These are phyloP conservation scores for Juglanconis sp. DNA, from an alignment of 2,329 filamentous ascomycete species.

Conservation along the genomic window DNA sequence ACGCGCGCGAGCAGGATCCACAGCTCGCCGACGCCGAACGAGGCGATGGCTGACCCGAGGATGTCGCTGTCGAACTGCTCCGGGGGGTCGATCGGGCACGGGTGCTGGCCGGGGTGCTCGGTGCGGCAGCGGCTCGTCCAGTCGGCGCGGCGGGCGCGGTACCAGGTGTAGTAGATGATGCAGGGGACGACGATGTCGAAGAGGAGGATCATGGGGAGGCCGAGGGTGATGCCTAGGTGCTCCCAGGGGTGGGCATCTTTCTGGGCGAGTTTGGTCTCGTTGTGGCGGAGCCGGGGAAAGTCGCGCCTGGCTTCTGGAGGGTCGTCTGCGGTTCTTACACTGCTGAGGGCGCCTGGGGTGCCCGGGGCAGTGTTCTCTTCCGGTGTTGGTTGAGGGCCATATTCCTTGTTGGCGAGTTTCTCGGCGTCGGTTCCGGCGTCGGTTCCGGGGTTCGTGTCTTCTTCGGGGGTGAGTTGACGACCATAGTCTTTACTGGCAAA, in stretches of 20 bases:
- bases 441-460: not conserved
- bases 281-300: constrained; percentile 1
- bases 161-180: constrained; percentile 18
- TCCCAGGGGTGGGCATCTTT: constrained; percentile 13
- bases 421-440: not conserved
- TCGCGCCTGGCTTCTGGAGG: not conserved
- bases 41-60: constrained; percentile 65
- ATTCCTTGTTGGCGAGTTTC: not conserved
- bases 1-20: constrained; percentile 15
- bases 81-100: constrained; percentile 3
- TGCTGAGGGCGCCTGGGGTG: not conserved
- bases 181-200: constrained; percentile 17
- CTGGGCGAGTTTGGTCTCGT: constrained; percentile 4
- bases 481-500: not conserved
- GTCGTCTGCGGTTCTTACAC: not conserved
- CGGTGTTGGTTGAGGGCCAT: not conserved
- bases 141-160: not conserved
- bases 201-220: constrained; percentile 16
- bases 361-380: not conserved
- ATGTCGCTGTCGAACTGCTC: constrained; percentile 29
- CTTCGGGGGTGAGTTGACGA: not conserved
- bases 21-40: constrained; percentile 35
- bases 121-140: not conserved
- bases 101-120: not conserved
- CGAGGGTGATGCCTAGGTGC: constrained; percentile 15